Conservation (phyloP, 169 alveolate species). For the Plasmodium adleri region DNA sequence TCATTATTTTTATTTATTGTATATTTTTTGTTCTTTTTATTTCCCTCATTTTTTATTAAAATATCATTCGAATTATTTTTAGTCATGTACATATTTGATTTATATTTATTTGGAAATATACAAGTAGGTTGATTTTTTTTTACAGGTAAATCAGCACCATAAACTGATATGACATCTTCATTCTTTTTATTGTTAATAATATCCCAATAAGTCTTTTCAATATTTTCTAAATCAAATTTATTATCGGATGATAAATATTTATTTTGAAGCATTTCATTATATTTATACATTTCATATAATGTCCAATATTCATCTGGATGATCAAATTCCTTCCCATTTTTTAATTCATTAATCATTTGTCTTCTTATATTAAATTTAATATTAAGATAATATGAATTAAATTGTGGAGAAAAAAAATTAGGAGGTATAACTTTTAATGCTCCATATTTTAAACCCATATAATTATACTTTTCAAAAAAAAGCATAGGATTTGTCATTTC, state of each 20-base stretch:
- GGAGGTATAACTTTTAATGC: slow-evolving; percentile 90
- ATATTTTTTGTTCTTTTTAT: not conserved
- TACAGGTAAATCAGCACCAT: slow-evolving; percentile 85
- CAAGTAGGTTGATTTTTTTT: slow-evolving; percentile 73
- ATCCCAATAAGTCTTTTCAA: slow-evolving; percentile 81
- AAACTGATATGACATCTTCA: slow-evolving; percentile 74
- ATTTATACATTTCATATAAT: slow-evolving; percentile 48
- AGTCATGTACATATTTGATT: not conserved
- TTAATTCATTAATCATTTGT: slow-evolving; percentile 83
- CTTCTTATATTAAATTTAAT: slow-evolving; percentile 86
- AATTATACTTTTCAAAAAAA: slow-evolving; percentile 78
- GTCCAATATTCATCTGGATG: slow-evolving; percentile 60
- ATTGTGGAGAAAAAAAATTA: slow-evolving; percentile 81
- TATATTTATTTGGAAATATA: slow-evolving; percentile 24
- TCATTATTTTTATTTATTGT: not conserved
- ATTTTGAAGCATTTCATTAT: slow-evolving; percentile 38
- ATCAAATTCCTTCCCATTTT: slow-evolving; percentile 80
- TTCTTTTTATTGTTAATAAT: slow-evolving; percentile 74
- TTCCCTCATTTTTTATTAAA: too few relatives aligned
- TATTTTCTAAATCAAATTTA: slow-evolving; percentile 11
- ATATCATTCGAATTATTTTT: too few relatives aligned
- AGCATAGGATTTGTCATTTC: slow-evolving; percentile 82
- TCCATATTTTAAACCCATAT: slow-evolving; percentile 85
- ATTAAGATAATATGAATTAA: slow-evolving; percentile 79
- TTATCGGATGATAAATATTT: slow-evolving; percentile 2